phyloP scores from a whole-genome alignment of 805 yeast species.

The Saturnispora dispora region DNA sequence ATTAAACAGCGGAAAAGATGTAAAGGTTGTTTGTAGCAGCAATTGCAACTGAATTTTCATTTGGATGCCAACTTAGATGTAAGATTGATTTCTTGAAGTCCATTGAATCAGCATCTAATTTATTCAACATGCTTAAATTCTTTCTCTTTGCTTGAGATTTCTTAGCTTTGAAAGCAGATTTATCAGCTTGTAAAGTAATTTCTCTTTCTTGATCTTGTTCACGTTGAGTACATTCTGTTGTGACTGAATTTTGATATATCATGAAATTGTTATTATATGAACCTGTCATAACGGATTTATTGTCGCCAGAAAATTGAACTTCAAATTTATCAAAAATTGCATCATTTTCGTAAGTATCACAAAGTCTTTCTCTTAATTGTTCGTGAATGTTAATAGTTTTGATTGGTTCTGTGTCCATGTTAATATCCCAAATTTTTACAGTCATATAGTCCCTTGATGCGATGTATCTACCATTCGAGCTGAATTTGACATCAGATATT shows the following conservation, averaged over 20 bases:
- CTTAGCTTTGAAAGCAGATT: conserved; percentile 85
- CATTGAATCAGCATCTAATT: conserved; percentile 68
- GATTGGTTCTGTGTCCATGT: conserved; percentile 92
- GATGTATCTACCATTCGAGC: conserved; percentile 86
- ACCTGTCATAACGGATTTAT: conserved; percentile 89
- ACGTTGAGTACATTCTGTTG: conserved; percentile 9
- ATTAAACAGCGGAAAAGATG: conserved; percentile 65
- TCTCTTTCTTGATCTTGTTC: conserved; percentile 38
- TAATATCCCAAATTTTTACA: conserved; percentile 95
- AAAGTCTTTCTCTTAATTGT: conserved; percentile 81
- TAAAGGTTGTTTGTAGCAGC: conserved; percentile 96
- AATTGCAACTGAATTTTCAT: conserved; percentile 91
- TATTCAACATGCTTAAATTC: conserved; percentile 38
- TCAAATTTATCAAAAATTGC: conserved; percentile 98
- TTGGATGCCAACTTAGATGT: conserved; percentile 98
- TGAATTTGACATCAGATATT: conserved; percentile 87
- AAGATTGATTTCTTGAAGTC: conserved; percentile 92
- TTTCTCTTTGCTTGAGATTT: conserved; percentile 40
- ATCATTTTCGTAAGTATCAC: conserved; percentile 97
- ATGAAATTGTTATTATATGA: conserved; percentile 94
- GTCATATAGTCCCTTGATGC: conserved; percentile 97
- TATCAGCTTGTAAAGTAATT: conserved; percentile 92
- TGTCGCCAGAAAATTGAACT: conserved; percentile 91
- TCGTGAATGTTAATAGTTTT: conserved; percentile 95
- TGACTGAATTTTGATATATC: conserved; percentile 82